These are phyloP conservation scores for Aspergillus ruber DNA, from an alignment of 2,329 filamentous ascomycete genomes.

Conservation along the genomic window DNA sequence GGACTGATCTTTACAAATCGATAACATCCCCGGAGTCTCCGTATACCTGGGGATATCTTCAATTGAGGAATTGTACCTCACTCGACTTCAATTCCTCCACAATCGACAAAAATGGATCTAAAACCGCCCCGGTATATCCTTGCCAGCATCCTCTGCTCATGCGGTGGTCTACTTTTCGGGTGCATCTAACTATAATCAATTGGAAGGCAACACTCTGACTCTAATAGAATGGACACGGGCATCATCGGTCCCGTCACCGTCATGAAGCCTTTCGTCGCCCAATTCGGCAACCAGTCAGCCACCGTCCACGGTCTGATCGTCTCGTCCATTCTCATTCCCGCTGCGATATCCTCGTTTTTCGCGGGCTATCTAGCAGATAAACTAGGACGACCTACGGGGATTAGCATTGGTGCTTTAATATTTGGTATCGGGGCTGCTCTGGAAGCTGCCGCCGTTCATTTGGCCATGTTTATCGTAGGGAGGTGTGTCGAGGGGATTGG, in stretches of 20 bases:
- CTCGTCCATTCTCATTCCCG: conserved; percentile 54
- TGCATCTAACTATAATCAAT: background rate
- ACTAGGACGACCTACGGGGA: conserved; percentile 46
- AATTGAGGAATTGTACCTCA: conserved; percentile 3
- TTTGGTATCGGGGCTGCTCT: conserved; percentile 51
- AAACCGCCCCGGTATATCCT: conserved; percentile 14
- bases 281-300: conserved; percentile 48
- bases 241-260: conserved; percentile 55
- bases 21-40: no score
- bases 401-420: conserved; percentile 46
- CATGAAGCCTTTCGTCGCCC: conserved; percentile 48
- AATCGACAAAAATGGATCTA: no score
- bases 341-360: conserved; percentile 52
- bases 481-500: conserved; percentile 53
- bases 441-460: conserved; percentile 42
- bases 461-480: conserved; percentile 52
- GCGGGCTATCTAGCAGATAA: conserved; percentile 49
- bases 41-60: background rate
- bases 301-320: conserved; percentile 53
- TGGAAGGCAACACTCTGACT: background rate
- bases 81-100: background rate
- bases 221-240: conserved; percentile 41
- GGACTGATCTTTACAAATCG: no score
- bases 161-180: conserved; percentile 14
- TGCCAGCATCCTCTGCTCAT: conserved; percentile 14